A percentile compares a stretch with the other conserved stretches of the same genome.
Evolutionary conservation across 306 rosid species (phyloP).

Genomic region (Prunus armeniaca): DNA sequence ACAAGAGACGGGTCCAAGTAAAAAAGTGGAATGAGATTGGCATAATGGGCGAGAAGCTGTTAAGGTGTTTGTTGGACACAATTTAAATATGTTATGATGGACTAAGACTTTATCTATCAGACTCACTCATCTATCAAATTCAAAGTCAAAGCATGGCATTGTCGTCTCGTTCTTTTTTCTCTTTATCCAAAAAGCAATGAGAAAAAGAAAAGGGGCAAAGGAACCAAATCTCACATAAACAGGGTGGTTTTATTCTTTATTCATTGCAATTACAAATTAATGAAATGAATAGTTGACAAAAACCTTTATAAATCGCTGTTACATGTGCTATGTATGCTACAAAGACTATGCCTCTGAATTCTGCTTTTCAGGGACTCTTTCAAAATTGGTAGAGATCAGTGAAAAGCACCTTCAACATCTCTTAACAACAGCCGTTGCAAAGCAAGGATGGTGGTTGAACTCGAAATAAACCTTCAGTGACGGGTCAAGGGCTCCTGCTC

Average conservation of each 20-base stretch:
- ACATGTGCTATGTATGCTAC: constrained; percentile 36
- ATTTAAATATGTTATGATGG: background rate
- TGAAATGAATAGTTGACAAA: constrained; percentile 38
- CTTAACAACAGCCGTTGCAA: constrained; percentile 79
- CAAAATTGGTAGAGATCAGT: constrained; percentile 52
- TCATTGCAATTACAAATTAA: constrained; percentile 39
- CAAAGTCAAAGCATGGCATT: background rate
- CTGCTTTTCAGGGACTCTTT: constrained; percentile 18
- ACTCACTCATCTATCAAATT: background rate
- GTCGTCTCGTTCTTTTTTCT: background rate
- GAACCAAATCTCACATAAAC: background rate
- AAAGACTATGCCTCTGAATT: constrained; percentile 33
- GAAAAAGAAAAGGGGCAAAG: background rate
- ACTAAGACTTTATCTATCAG: background rate
- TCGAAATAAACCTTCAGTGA: constrained; percentile 73
- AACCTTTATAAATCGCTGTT: constrained; percentile 20
- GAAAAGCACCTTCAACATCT: constrained; percentile 53
- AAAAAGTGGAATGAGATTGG: background rate
- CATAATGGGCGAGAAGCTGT: background rate
- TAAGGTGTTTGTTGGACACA: background rate
- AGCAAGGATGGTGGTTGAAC: constrained; percentile 81
- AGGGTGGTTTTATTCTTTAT: constrained; percentile 20
- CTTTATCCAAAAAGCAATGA: background rate
- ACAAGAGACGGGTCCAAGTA: too few species aligned
- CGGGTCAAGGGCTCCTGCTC: constrained; percentile 64